phyloP scores from a whole-genome alignment of 495 filamentous ascomycete genomes.

The Penicillium bialowiezense region DNA sequence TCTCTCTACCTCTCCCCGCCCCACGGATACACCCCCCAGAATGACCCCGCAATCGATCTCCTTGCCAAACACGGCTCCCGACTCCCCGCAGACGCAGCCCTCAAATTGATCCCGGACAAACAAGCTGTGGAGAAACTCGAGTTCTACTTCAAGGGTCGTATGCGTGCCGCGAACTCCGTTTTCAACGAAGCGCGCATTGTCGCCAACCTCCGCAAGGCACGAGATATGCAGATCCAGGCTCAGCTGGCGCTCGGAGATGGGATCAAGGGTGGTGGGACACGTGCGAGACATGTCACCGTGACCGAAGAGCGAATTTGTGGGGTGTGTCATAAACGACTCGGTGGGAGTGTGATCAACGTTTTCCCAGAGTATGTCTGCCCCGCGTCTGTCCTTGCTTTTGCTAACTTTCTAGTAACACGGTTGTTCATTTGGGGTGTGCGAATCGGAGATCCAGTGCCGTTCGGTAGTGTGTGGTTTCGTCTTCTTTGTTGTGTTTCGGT shows the following conservation, averaged over 20 bases:
- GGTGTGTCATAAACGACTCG: constrained; percentile 88
- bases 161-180: constrained; percentile 78
- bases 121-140: constrained; percentile 78
- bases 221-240: constrained; percentile 68
- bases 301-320: constrained; percentile 84
- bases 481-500: constrained; percentile 9
- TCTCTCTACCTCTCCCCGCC: constrained; percentile 88
- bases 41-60: constrained; percentile 77
- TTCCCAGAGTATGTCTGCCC: constrained; percentile 57
- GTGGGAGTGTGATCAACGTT: constrained; percentile 80
- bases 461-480: constrained; percentile 10
- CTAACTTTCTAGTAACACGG: constrained; percentile 49
- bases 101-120: constrained; percentile 78
- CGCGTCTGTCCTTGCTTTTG: background rate
- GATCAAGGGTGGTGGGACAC: constrained; percentile 46
- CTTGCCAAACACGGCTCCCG: constrained; percentile 89
- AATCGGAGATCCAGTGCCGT: constrained; percentile 36
- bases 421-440: constrained; percentile 84
- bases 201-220: constrained; percentile 67
- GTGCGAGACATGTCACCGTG: constrained; percentile 74
- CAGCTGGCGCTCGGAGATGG: constrained; percentile 65
- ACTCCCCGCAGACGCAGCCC: constrained; percentile 78
- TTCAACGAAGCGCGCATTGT: constrained; percentile 77
- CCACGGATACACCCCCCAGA: constrained; percentile 66
- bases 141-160: constrained; percentile 87